Conservation (phyloP, 345 rosid species). For the Cardiospermum halicacabum region DNA sequence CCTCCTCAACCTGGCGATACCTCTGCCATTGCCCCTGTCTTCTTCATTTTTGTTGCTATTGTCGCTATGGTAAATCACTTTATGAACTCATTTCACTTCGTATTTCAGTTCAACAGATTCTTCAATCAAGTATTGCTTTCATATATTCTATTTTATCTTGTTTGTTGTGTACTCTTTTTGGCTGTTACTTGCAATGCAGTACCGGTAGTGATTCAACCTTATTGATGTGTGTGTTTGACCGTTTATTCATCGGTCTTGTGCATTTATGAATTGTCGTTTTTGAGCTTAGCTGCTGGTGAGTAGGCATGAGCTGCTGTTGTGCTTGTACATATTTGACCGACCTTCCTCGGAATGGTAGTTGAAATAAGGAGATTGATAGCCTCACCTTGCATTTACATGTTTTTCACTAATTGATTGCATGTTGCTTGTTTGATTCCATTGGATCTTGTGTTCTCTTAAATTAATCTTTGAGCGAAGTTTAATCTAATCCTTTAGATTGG, state of each 20-base stretch:
- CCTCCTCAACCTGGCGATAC: conserved; percentile 25
- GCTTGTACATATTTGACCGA: background rate
- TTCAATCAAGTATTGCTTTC: background rate
- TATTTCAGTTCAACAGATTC: background rate
- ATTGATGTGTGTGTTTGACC: background rate
- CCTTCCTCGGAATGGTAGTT: background rate
- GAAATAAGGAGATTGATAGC: background rate
- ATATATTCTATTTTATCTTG: background rate
- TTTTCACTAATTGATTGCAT: background rate
- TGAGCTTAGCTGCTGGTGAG: no score
- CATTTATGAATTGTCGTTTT: background rate
- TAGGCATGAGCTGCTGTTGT: background rate
- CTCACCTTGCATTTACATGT: background rate
- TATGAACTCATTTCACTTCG: background rate
- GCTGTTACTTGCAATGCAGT: no score
- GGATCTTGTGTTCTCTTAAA: background rate
- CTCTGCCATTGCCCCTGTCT: conserved; percentile 25
- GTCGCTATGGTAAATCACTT: conserved; percentile 31
- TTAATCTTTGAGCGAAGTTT: background rate
- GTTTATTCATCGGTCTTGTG: background rate
- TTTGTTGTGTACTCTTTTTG: background rate
- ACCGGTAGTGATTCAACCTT: background rate
- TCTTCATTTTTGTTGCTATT: conserved; percentile 36
- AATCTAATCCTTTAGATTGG: background rate
- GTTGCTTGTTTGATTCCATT: background rate